Percentiles rank a stretch among this genome's conserved stretches.
These are phyloP conservation scores for Petunia axillaris DNA, from an alignment of 257 asterid genomes.

Conservation along the genomic window DNA sequence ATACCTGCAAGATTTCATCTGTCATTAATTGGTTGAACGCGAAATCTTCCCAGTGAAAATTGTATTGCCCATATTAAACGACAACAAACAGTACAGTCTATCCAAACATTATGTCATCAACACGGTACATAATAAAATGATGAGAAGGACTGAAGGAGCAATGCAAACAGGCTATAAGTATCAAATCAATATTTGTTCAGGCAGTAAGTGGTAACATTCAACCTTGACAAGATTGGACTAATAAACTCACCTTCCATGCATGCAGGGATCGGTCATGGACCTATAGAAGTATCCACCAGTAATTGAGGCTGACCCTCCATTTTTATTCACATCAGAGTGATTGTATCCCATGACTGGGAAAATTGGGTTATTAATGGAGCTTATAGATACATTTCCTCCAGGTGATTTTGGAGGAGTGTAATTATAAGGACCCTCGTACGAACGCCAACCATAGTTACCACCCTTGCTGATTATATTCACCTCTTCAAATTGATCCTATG, in stretches of 20 bases:
- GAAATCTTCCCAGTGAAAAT: too few species aligned
- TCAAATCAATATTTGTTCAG: neutral
- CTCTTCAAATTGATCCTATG: constrained; percentile 78
- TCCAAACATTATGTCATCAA: too few species aligned
- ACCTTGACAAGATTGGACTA: neutral
- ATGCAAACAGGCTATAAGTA: neutral
- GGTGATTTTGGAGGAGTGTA: constrained; percentile 44
- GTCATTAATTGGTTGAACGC: neutral
- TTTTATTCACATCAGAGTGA: constrained; percentile 71
- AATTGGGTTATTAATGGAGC: constrained; percentile 48
- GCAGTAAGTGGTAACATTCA: too few species aligned
- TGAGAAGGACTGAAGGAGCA: too few species aligned
- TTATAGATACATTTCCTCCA: constrained; percentile 55
- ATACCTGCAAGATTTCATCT: constrained; percentile 52
- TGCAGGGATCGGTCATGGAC: constrained; percentile 76
- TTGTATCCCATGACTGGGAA: constrained; percentile 92
- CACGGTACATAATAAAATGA: too few species aligned
- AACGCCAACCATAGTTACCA: constrained; percentile 94
- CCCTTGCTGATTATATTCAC: constrained; percentile 72
- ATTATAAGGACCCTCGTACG: constrained; percentile 60
- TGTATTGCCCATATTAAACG: too few species aligned
- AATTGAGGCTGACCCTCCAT: constrained; percentile 82
- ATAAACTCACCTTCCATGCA: constrained; percentile 62
- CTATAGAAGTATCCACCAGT: constrained; percentile 86
- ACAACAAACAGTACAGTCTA: too few species aligned